Percentiles rank a stretch among this genome's conserved stretches.
phyloP scores from a whole-genome alignment of 2,329 filamentous ascomycete species.

The Ramularia endophylla region DNA sequence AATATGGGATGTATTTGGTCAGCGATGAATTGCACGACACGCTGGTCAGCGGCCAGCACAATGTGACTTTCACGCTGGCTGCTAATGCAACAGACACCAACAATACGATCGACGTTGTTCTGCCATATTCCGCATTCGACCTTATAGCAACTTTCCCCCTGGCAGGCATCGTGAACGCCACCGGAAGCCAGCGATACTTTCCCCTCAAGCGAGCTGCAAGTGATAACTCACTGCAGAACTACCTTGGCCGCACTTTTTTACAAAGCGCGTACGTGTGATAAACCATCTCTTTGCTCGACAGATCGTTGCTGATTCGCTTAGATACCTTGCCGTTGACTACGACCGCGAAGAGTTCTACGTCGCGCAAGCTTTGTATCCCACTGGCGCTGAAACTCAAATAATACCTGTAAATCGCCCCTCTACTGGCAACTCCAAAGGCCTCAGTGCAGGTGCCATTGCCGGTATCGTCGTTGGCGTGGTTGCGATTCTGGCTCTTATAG shows the following conservation, averaged over 20 bases:
- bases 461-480: slow-evolving; percentile 59
- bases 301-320: no score
- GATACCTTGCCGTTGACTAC: slow-evolving; percentile 12
- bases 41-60: slow-evolving; percentile 29
- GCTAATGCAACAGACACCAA: neutral
- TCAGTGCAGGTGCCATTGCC: slow-evolving; percentile 38
- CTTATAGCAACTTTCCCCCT: no score
- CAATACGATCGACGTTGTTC: slow-evolving; percentile 23
- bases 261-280: no score
- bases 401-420: no score
- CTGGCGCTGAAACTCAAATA: neutral
- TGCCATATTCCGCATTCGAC: slow-evolving; percentile 38
- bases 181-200: no score
- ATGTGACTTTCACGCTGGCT: slow-evolving; percentile 31
- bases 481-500: slow-evolving; percentile 36
- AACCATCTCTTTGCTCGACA: no score
- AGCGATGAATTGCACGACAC: slow-evolving; percentile 22
- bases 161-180: no score
- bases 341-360: slow-evolving; percentile 8
- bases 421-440: no score
- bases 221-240: no score
- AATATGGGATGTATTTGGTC: slow-evolving; percentile 33
- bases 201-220: no score
- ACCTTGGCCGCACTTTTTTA: no score
- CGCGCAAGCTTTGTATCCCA: slow-evolving; percentile 1